Conservation (phyloP, 768 basidiomycete genomes). For the Cystobasidium ongulense region DNA sequence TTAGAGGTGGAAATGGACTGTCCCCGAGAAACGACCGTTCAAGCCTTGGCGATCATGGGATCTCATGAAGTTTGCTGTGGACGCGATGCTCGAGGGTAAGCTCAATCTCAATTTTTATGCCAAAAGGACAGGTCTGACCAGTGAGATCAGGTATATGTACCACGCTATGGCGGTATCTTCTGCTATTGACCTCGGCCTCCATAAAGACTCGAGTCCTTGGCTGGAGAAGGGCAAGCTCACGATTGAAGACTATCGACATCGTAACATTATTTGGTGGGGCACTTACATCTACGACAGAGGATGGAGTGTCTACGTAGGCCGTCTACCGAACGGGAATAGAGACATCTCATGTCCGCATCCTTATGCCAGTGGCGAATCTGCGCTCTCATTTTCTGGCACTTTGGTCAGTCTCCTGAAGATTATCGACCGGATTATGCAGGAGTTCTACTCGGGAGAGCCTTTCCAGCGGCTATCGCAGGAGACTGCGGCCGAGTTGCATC, state of each 20-base stretch:
- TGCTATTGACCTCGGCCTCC: constrained; percentile 3
- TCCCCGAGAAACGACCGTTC: constrained; percentile 12
- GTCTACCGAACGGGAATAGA: constrained; percentile 8
- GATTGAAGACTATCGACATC: neutral
- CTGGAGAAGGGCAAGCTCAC: constrained; percentile 9
- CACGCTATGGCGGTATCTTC: constrained; percentile 13
- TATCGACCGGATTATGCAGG: constrained; percentile 2
- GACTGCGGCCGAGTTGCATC: neutral
- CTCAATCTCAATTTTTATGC: neutral
- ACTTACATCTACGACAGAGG: constrained; percentile 17
- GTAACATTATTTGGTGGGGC: constrained; percentile 15
- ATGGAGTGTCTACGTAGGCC: constrained; percentile 14
- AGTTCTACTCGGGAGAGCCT: constrained; percentile 9
- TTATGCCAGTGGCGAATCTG: neutral
- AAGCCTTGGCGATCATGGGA: constrained; percentile 24
- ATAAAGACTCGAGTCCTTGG: constrained; percentile 13
- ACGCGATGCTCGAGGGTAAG: constrained; percentile 11
- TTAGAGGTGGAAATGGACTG: constrained; percentile 16
- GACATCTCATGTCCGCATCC: constrained; percentile 25
- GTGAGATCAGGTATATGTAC: neutral
- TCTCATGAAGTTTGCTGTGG: constrained; percentile 16
- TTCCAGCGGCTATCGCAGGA: neutral
- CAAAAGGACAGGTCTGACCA: neutral
- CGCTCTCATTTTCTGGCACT: constrained; percentile 2
- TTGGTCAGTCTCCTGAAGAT: constrained; percentile 7